Conservation (phyloP, 768 basidiomycete genomes). For the Trametes sanguinea region DNA sequence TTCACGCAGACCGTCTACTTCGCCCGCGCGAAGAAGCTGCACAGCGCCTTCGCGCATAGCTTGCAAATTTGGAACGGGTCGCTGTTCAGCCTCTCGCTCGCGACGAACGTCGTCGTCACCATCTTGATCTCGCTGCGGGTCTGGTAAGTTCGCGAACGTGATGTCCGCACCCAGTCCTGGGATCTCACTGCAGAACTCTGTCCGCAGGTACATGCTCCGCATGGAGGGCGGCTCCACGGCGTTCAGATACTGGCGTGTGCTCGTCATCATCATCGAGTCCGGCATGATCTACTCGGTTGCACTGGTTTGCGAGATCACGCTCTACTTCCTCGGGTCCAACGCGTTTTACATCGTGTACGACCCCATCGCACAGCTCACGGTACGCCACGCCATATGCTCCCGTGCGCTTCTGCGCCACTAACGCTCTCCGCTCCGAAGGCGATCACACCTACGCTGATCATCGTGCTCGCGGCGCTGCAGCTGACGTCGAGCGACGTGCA, state of each 20-base stretch:
- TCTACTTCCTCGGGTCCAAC: slow-evolving; percentile 37
- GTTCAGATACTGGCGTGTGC: slow-evolving; percentile 32
- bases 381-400: neutral
- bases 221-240: slow-evolving; percentile 19
- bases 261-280: slow-evolving; percentile 36
- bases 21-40: slow-evolving; percentile 29
- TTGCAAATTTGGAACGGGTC: slow-evolving; percentile 39
- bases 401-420: neutral
- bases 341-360: slow-evolving; percentile 42
- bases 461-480: slow-evolving; percentile 33
- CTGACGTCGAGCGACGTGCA: slow-evolving; percentile 33
- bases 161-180: neutral
- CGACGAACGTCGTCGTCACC: slow-evolving; percentile 38
- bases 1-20: slow-evolving; percentile 36
- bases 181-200: neutral
- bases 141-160: slow-evolving; percentile 28
- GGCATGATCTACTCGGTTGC: slow-evolving; percentile 38
- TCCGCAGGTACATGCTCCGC: slow-evolving; percentile 29
- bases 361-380: slow-evolving; percentile 39
- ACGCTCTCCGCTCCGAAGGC: slow-evolving; percentile 19
- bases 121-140: slow-evolving; percentile 37
- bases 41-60: slow-evolving; percentile 37
- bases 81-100: slow-evolving; percentile 37
- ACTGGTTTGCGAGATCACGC: slow-evolving; percentile 36
- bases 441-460: slow-evolving; percentile 37